Conservation (phyloP, 106 monocot species). For the Agapanthus africanus region DNA sequence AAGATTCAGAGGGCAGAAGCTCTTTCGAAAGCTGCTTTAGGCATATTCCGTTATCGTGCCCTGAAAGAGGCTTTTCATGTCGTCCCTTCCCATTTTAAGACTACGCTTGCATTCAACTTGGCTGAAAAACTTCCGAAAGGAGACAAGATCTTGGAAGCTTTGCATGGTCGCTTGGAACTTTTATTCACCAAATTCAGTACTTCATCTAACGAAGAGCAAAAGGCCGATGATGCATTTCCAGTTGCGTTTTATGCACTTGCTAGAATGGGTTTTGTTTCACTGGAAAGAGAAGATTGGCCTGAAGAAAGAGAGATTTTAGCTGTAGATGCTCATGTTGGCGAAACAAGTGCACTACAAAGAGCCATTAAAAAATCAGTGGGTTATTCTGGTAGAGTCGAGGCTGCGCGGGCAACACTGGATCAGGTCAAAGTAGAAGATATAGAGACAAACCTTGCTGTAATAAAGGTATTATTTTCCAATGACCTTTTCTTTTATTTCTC, state of each 20-base stretch:
- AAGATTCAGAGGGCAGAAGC: constrained; percentile 56
- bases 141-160: constrained; percentile 82
- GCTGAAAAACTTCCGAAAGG: constrained; percentile 92
- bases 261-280: constrained; percentile 47
- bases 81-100: constrained; percentile 60
- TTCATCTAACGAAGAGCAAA: constrained; percentile 12
- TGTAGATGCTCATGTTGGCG: constrained; percentile 40
- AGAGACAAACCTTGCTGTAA: constrained; percentile 76
- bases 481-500: neutral
- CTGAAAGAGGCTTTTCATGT: constrained; percentile 77
- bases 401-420: constrained; percentile 73
- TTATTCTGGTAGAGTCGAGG: constrained; percentile 60
- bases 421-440: constrained; percentile 90
- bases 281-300: constrained; percentile 24
- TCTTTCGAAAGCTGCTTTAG: constrained; percentile 66
- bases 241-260: constrained; percentile 46
- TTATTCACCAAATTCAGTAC: constrained; percentile 14
- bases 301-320: constrained; percentile 24
- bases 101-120: constrained; percentile 71
- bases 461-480: constrained; percentile 46
- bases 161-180: constrained; percentile 52
- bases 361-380: constrained; percentile 64
- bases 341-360: constrained; percentile 44
- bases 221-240: constrained; percentile 27
- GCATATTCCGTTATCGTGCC: constrained; percentile 66